These are phyloP conservation scores for Exserohilum turcica DNA, from an alignment of 2,329 filamentous ascomycete species.

Conservation along the genomic window DNA sequence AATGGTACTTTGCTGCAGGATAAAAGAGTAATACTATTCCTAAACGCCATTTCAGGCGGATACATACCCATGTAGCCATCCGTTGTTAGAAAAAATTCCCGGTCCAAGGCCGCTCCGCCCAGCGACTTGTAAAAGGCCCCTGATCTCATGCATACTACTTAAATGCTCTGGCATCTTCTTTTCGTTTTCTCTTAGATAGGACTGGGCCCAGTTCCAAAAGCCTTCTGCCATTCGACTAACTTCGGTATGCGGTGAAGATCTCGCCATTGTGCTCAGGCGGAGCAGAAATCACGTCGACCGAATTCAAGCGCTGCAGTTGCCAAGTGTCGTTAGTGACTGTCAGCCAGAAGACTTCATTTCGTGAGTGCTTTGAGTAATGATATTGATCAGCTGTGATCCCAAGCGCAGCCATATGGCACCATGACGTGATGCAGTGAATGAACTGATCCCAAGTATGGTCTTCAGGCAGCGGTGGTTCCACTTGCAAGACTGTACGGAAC, in stretches of 20 bases:
- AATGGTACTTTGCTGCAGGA: slow-evolving; percentile 25
- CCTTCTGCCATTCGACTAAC: background rate
- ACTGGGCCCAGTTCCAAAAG: background rate
- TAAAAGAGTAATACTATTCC: slow-evolving; percentile 23
- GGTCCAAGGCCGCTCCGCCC: slow-evolving; percentile 6
- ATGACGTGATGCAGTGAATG: background rate
- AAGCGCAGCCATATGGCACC: background rate
- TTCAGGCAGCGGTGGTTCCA: background rate
- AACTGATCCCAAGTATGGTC: background rate
- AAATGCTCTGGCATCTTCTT: background rate
- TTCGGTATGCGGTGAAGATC: background rate
- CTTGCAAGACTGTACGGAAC: background rate
- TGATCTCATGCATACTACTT: background rate
- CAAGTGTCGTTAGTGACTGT: background rate
- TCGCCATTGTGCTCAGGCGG: background rate
- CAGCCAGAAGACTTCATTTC: background rate
- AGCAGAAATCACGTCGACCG: background rate
- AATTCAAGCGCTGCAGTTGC: background rate
- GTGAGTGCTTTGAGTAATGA: background rate
- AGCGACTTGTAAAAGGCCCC: slow-evolving; percentile 1
- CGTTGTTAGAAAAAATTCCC: slow-evolving; percentile 21
- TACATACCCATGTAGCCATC: slow-evolving; percentile 25
- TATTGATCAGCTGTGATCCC: background rate
- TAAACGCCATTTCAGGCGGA: slow-evolving; percentile 9
- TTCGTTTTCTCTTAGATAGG: background rate